Evolutionary conservation across 73 alveolate species (phyloP), one percentile per base, ranked within the genome.

Genomic region (Paramecium primaurelia): DNA sequence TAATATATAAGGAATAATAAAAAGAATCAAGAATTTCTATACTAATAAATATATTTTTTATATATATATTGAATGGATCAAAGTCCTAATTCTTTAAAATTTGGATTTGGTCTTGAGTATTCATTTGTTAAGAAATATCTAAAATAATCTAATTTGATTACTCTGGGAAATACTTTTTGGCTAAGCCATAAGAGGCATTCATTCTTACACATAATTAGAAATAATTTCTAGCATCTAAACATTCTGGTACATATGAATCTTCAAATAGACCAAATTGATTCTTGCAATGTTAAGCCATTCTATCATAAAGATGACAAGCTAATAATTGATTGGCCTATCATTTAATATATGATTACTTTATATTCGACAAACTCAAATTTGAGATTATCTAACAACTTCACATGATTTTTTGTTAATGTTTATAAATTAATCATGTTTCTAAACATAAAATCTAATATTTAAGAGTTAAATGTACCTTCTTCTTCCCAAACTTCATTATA

Each of bases 161-260:
- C 91, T 89, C 94, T 38, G 94, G 94, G 94, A 89, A 89, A 71
- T 42, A 89, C 42, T 89, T 89, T 88, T 89, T 89, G 32, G 86
- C 92, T 42, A 71, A 20, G 16, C 94, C 94, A 71, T 89, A 89
- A 22, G 92, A 84, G 16, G 94, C 59, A 71, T 89, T 89, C 71
- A 89, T 40, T 89, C 84, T 64, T n/a, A 89, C 90, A 45, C 94
- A 89, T 44, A 83, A 45, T 58, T 71, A 58, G 71, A 89, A 89
- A 64, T 45, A 89, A 68, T 89, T 49, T 51, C 84, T 64, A 32
- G 94, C 94, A 89, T 89, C 94, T 83, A 89, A 44, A 64, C 94
- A 89, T 71, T 89, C 94, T 38, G 94, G 90, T 40, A 77, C 84
- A 83, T 45, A 89, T 22, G 88, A 89, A 49, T 89, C 94, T 36